A percentile compares a stretch with the other conserved stretches of the same genome.
Conservation (phyloP, 371 early-diverging fungal species). For the Thermomucor indicae-seudaticae region DNA sequence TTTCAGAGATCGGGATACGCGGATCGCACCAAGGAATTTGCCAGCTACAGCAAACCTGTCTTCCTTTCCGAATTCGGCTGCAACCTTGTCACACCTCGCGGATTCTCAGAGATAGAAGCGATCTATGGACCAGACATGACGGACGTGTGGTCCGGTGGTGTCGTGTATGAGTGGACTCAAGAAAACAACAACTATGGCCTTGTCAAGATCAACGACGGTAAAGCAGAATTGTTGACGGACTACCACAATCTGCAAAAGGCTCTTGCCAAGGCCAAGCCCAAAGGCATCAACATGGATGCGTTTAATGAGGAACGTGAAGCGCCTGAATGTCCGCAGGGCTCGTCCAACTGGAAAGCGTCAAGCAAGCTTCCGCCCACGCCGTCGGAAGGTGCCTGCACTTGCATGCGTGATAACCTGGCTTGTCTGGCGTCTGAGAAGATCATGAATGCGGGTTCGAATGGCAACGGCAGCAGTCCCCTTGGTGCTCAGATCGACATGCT, state of each 20-base stretch:
- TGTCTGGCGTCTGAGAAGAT: conserved; percentile 55
- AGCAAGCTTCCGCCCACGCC: conserved; percentile 66
- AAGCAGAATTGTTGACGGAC: conserved; percentile 40
- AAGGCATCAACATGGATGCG: conserved; percentile 46
- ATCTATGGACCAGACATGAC: conserved; percentile 71
- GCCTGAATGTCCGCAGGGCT: conserved; percentile 52
- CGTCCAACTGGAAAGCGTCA: conserved; percentile 56
- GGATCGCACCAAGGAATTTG: conserved; percentile 53
- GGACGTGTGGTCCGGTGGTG: conserved; percentile 66
- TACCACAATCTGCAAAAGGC: conserved; percentile 42
- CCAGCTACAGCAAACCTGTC: conserved; percentile 53
- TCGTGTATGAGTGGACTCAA: conserved; percentile 79
- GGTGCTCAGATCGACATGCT: conserved; percentile 43
- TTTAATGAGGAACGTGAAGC: conserved; percentile 26
- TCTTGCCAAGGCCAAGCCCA: conserved; percentile 35
- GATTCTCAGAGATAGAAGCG: conserved; percentile 56
- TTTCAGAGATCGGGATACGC: conserved; percentile 59
- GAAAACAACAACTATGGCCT: conserved; percentile 79
- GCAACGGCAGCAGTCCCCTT: conserved; percentile 4
- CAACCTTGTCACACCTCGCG: conserved; percentile 50
- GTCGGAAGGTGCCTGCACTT: conserved; percentile 59
- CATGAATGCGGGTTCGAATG: conserved; percentile 14
- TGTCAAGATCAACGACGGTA: conserved; percentile 46
- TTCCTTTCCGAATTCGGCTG: conserved; percentile 68
- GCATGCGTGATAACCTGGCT: conserved; percentile 61